Evolutionary conservation across 2,329 filamentous ascomycete species (phyloP).

Genomic region (Calycina marina): DNA sequence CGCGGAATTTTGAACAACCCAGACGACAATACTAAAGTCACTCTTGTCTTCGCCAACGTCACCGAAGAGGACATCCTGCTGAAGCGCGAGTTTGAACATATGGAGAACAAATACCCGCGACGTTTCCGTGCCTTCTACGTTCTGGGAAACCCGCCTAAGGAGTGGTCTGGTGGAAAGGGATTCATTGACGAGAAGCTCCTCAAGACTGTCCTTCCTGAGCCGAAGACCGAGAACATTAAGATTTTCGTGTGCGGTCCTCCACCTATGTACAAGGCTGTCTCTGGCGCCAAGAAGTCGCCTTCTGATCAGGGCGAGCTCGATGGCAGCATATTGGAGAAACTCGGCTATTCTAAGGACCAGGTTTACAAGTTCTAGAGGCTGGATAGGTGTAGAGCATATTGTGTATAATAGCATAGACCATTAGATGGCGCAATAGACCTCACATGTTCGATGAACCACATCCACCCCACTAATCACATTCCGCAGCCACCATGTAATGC

Average conservation of each 20-base stretch:
- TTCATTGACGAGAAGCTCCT: conserved; percentile 81
- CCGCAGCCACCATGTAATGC: no score
- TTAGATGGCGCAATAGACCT: no score
- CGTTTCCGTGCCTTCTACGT: conserved; percentile 93
- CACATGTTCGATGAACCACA: no score
- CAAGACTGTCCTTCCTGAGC: conserved; percentile 88
- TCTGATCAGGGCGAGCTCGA: conserved; percentile 81
- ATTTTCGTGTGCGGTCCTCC: conserved; percentile 92
- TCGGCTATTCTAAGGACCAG: conserved; percentile 77
- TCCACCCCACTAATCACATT: no score
- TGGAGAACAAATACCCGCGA: conserved; percentile 92
- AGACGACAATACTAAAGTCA: conserved; percentile 93
- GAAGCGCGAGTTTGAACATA: conserved; percentile 66
- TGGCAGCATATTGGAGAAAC: conserved; percentile 61
- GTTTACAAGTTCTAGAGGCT: conserved; percentile 76
- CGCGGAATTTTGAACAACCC: conserved; percentile 93
- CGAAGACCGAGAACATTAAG: conserved; percentile 86
- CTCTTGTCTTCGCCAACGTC: conserved; percentile 85
- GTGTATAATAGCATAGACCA: background rate
- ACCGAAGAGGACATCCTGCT: conserved; percentile 82
- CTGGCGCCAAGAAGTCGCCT: conserved; percentile 81
- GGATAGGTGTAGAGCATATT: background rate
- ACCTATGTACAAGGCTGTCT: conserved; percentile 84
- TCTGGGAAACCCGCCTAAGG: conserved; percentile 69
- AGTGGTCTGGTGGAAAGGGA: conserved; percentile 65